phyloP scores from a whole-genome alignment of 305 asterid genomes.

The Stenogyne calaminthoides region DNA sequence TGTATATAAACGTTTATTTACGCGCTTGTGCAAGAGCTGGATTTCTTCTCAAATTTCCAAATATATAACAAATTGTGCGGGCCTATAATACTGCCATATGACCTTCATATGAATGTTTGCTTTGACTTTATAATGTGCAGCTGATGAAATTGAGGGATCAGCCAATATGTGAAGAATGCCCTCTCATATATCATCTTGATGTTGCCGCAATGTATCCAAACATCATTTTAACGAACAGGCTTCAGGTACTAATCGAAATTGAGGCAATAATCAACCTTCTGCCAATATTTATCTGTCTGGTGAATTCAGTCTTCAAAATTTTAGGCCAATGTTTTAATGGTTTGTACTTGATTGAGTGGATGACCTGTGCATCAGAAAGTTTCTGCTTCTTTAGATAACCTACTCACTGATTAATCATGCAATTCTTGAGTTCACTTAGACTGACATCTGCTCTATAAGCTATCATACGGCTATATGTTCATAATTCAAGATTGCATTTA shows the following conservation, averaged over 20 bases:
- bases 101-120: constrained; percentile 28
- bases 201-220: constrained; percentile 99
- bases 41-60: constrained; percentile 18
- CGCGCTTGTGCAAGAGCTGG: constrained; percentile 8
- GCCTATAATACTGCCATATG: constrained; percentile 26
- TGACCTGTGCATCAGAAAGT: constrained; percentile 14
- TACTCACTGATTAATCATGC: not conserved
- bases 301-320: constrained; percentile 6
- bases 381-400: constrained; percentile 26
- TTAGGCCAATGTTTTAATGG: not conserved
- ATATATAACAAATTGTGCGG: constrained; percentile 24
- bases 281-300: constrained; percentile 13
- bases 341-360: constrained; percentile 18
- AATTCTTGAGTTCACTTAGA: constrained; percentile 21
- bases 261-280: constrained; percentile 23
- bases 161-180: constrained; percentile 88
- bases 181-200: constrained; percentile 98
- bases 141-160: constrained; percentile 68
- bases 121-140: constrained; percentile 56
- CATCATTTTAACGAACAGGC: constrained; percentile 96
- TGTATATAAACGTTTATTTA: not conserved
- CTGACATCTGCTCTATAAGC: constrained; percentile 24
- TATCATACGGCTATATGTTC: constrained; percentile 22
- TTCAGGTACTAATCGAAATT: constrained; percentile 69
- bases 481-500: constrained; percentile 22